Conservation (phyloP, 345 rosid genomes). For the Euphorbia pulcherrima region DNA sequence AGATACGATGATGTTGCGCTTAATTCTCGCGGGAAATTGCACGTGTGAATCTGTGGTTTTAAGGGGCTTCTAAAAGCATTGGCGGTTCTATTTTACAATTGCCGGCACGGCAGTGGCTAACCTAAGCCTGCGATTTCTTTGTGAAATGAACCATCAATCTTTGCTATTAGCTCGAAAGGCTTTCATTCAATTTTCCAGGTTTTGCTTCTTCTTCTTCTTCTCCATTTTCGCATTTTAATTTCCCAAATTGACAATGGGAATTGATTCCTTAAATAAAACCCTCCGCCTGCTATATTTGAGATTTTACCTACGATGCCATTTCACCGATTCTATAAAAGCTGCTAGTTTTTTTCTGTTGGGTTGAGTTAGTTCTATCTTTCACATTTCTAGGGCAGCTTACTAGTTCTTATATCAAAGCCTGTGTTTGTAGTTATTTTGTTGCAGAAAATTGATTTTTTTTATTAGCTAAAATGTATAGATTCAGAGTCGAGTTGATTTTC, state of each 20-base stretch:
- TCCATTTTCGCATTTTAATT: neutral
- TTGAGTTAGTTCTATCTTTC: neutral
- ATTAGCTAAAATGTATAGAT: neutral
- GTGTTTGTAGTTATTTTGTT: neutral
- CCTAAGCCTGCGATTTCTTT: neutral
- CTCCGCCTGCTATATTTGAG: too few species aligned
- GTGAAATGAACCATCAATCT: conserved; percentile 23
- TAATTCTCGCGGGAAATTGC: conserved; percentile 9
- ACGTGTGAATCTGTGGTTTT: neutral
- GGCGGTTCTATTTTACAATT: neutral
- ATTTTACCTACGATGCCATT: neutral
- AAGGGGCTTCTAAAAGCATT: too few species aligned
- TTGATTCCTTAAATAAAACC: neutral
- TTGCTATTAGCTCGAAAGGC: conserved; percentile 38
- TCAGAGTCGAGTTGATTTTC: neutral
- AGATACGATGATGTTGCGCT: neutral
- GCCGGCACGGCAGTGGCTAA: neutral
- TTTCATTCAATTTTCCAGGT: conserved; percentile 38
- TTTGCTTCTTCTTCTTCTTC: neutral
- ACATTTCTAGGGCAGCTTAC: neutral
- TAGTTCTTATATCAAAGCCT: neutral
- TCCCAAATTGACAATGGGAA: neutral
- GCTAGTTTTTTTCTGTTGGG: neutral
- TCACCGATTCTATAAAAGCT: neutral
- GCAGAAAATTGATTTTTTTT: neutral